Percentiles rank a stretch among this genome's conserved stretches.
phyloP scores from a whole-genome alignment of 2,329 filamentous ascomycete species.

The Polychaeton citri region DNA sequence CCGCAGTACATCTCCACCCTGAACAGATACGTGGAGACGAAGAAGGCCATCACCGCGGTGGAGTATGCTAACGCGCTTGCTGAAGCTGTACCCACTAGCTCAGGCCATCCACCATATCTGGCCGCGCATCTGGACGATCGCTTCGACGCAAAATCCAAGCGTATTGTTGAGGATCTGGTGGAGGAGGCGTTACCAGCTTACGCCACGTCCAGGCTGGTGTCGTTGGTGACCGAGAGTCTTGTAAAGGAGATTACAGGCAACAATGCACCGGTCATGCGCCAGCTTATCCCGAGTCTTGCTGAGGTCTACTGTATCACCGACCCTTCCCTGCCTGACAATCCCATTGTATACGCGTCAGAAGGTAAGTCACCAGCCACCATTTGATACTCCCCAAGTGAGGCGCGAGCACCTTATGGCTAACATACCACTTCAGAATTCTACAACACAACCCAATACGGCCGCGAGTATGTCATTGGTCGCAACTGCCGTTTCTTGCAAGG shows the following conservation, averaged over 20 bases:
- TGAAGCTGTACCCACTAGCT: slow-evolving; percentile 15
- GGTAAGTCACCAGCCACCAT: slow-evolving; percentile 9
- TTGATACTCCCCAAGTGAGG: background rate
- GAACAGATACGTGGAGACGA: slow-evolving; percentile 25
- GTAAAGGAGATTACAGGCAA: slow-evolving; percentile 31
- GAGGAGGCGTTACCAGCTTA: slow-evolving; percentile 29
- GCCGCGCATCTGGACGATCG: slow-evolving; percentile 24
- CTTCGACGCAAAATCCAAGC: slow-evolving; percentile 23
- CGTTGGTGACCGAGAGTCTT: slow-evolving; percentile 28
- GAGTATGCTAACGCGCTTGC: slow-evolving; percentile 33
- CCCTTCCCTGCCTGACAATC: slow-evolving; percentile 29
- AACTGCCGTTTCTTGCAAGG: slow-evolving; percentile 35
- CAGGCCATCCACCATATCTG: slow-evolving; percentile 11
- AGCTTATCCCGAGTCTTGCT: slow-evolving; percentile 28
- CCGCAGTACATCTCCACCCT: slow-evolving; percentile 22
- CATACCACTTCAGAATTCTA: slow-evolving; percentile 25
- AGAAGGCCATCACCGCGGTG: slow-evolving; percentile 29
- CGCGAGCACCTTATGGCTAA: background rate
- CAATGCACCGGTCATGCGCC: slow-evolving; percentile 25
- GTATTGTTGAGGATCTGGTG: slow-evolving; percentile 23
- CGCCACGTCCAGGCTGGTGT: slow-evolving; percentile 27
- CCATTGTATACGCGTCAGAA: slow-evolving; percentile 32
- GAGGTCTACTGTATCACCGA: slow-evolving; percentile 34
- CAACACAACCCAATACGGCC: slow-evolving; percentile 28
- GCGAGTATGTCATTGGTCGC: slow-evolving; percentile 29